Evolutionary conservation across 768 basidiomycete species (phyloP).

Genomic region (Strobilomyces confusus): DNA sequence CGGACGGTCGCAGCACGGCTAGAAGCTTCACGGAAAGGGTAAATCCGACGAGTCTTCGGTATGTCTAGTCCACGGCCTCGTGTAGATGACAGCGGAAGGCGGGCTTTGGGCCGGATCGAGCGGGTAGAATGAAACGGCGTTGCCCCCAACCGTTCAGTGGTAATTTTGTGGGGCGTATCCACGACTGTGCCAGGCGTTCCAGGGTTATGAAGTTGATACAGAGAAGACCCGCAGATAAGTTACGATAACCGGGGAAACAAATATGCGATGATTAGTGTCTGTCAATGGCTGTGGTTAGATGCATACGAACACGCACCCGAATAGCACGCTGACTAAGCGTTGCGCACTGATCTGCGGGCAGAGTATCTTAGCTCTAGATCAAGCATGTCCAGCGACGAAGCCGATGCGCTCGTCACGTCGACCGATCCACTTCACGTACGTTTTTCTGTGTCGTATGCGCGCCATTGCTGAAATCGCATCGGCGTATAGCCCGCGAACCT

Average conservation of each 20-base stretch:
- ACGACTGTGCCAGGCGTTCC: background rate
- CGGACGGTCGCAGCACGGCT: background rate
- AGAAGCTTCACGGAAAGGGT: background rate
- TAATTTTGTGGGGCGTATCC: background rate
- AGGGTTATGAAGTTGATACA: background rate
- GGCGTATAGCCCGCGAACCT: conserved; percentile 76
- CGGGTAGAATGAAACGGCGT: background rate
- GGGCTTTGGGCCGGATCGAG: background rate
- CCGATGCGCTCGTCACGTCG: conserved; percentile 55
- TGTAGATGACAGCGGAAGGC: background rate
- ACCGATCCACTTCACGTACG: conserved; percentile 60
- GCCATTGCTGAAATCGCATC: background rate
- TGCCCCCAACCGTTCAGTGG: background rate
- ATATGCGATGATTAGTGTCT: too few relatives aligned
- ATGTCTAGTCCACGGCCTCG: background rate
- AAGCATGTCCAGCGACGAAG: conserved; percentile 21
- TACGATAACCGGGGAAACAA: too few relatives aligned
- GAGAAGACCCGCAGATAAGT: too few relatives aligned
- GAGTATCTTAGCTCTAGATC: too few relatives aligned
- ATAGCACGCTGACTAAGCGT: too few relatives aligned
- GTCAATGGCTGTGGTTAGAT: too few relatives aligned
- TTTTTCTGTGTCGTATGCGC: background rate
- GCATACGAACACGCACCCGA: too few relatives aligned
- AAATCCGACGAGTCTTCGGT: background rate
- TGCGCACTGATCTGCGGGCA: too few relatives aligned